Evolutionary conservation across 257 asterid genomes (phyloP).

Genomic region (Solanum phureja): DNA sequence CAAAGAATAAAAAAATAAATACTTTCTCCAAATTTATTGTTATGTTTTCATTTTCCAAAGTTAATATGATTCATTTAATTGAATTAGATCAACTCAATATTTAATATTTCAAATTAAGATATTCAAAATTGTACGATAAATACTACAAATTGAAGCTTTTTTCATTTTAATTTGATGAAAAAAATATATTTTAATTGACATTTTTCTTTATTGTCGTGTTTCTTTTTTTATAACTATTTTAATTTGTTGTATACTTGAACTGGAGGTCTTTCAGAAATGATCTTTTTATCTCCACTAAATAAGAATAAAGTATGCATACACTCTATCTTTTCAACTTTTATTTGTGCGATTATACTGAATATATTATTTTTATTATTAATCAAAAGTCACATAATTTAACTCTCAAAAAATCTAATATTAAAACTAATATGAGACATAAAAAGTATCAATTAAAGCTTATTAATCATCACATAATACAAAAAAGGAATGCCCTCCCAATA

Average conservation of each 20-base stretch:
- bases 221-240: no score
- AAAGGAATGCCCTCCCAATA: background rate
- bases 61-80: no score
- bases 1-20: background rate
- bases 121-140: no score
- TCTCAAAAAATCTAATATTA: background rate
- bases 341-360: background rate
- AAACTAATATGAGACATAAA: no score
- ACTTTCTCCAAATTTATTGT: background rate
- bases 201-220: no score
- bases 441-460: background rate
- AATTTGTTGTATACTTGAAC: fast-evolving
- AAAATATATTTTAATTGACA: no score
- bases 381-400: background rate
- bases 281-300: fast-evolving
- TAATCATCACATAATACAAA: background rate
- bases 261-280: fast-evolving
- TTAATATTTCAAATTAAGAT: no score
- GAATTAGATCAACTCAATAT: no score
- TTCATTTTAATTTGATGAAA: no score
- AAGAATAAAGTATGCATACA: fast-evolving
- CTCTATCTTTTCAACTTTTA: fast-evolving
- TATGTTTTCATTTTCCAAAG: no score
- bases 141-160: no score
- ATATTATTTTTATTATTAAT: background rate